Evolutionary conservation across 179 eudicot genomes (phyloP).

Genomic region (Patellifolia procumbens): DNA sequence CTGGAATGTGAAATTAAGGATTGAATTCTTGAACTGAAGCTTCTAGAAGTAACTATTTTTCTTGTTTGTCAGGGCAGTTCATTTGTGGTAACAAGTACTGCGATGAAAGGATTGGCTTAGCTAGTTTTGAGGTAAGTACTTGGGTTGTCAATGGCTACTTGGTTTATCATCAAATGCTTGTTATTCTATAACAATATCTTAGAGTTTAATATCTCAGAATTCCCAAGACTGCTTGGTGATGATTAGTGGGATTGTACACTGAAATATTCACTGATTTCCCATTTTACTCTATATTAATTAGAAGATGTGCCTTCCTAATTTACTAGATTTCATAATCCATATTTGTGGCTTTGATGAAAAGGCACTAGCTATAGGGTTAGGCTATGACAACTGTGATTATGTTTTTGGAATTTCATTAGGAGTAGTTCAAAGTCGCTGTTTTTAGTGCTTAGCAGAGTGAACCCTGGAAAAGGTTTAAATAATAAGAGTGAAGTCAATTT

Average conservation of each 20-base stretch:
- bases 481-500: no score
- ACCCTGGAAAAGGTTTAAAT: no score
- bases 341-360: background rate
- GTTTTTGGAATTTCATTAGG: background rate
- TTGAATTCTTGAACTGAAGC: constrained; percentile 18
- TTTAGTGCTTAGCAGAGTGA: background rate
- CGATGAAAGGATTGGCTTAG: constrained; percentile 58
- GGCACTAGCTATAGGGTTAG: background rate
- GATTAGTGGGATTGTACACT: background rate
- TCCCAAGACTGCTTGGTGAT: background rate
- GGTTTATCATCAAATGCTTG: background rate
- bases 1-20: constrained; percentile 1
- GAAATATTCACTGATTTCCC: background rate
- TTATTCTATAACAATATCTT: background rate
- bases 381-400: background rate
- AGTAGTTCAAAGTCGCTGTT: background rate
- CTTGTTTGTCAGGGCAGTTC: constrained; percentile 87
- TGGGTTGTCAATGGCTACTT: background rate
- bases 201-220: no score
- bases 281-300: background rate
- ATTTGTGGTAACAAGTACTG: constrained; percentile 95
- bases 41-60: constrained; percentile 12
- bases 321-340: background rate
- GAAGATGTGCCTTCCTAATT: background rate
- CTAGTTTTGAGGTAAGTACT: constrained; percentile 81